Base-by-base conservation (phyloP, 331 rosid genomes). In the Acacia pycnantha region DNA sequence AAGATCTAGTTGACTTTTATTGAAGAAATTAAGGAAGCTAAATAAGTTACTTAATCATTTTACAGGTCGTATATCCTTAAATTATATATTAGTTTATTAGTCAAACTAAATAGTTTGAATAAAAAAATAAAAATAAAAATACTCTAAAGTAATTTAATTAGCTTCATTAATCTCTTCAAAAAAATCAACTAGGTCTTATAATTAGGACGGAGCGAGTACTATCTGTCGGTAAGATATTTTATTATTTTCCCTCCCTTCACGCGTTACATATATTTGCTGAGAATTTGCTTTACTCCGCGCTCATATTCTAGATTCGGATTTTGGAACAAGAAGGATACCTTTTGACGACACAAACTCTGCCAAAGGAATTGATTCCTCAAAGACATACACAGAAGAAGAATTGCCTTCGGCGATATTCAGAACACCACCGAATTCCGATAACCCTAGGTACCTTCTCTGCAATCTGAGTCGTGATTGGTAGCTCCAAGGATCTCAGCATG, bases 401-500 rank as follows among this genome's bases (percentile, higher is more conserved):
- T 22, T 41, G 35, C 54, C 21, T 41, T 70, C 27, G 21, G n/a
- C 13, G 54, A 22, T 22, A 43, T 44, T 70, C 19, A 8, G 53
- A 41, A 37, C 29, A 24, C 18, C 24, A 40, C 50, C 75, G n/a
- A 70, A 44, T 13, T 44, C 16, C 37, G n/a, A 43, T 5, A 71
- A 71, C 76, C 76, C 76, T 71, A 71, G 59, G 2, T 16, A 3
- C 24, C 76, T 71, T 47, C 22, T 33, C 40, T 40, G 50, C 31
- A 21, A 40, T 40, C 51, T 37, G n/a, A 7, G 16, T 69, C 18
- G 29, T 21, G 29, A 11, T 40, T 40, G 10, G n/a, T 12, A 37
- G 31, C 53, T 12, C 75, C 53, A 41, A 24, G 56, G 54, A 14
- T 71, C 41, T 26, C 24, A 71, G 11, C 41, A 95, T 95, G 99